These are phyloP conservation scores for Blastocladiella britannica DNA, from an alignment of 192 early-diverging fungal species.

Conservation along the genomic window DNA sequence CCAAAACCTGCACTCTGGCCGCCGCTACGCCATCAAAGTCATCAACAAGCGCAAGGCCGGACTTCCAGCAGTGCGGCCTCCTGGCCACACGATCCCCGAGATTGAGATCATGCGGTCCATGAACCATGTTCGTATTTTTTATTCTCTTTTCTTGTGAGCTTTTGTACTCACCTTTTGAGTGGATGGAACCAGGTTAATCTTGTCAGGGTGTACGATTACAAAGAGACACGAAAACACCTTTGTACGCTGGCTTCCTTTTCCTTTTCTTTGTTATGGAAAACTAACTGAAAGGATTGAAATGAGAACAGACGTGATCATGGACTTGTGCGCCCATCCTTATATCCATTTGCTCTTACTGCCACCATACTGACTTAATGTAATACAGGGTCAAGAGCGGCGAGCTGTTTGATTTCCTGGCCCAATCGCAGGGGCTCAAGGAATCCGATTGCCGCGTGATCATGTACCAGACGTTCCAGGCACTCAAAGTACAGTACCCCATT, in stretches of 20 bases:
- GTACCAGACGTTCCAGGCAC: slow-evolving; percentile 48
- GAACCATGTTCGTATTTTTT: neutral
- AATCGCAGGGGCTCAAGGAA: slow-evolving; percentile 45
- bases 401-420: slow-evolving; percentile 63
- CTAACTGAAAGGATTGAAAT: too few species aligned
- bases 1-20: neutral
- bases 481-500: slow-evolving; percentile 16
- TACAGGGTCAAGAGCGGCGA: slow-evolving; percentile 58
- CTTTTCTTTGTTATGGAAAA: too few species aligned
- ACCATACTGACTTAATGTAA: slow-evolving; percentile 1
- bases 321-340: too few species aligned
- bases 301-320: too few species aligned
- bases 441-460: slow-evolving; percentile 52
- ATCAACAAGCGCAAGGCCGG: neutral
- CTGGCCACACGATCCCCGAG: neutral
- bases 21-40: neutral
- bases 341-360: neutral
- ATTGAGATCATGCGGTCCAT: neutral
- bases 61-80: neutral
- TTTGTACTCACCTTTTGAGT: too few species aligned
- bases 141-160: too few species aligned
- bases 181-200: too few species aligned
- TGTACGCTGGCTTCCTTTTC: too few species aligned
- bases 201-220: too few species aligned
- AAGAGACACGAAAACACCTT: too few species aligned